Conservation (phyloP, 352 stramenopile species). For the Nannochloropsis limnetica region DNA sequence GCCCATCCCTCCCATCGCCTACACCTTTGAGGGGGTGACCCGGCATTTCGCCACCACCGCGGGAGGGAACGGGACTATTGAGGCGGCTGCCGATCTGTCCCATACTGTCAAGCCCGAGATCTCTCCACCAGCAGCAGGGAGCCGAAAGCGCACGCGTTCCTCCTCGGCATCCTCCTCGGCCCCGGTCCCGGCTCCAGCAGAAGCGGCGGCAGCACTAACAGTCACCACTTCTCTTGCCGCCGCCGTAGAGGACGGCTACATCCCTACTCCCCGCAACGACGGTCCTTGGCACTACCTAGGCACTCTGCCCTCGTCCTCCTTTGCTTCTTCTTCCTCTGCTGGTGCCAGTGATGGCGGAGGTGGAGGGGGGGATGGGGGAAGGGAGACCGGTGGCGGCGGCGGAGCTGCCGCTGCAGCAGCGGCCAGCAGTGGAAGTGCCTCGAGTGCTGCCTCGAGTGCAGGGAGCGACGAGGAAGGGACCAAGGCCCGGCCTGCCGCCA, state of each 20-base stretch:
- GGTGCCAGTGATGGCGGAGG: background rate
- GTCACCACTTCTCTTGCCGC: background rate
- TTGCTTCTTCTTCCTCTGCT: background rate
- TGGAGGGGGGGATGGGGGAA: background rate
- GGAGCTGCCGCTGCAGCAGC: background rate
- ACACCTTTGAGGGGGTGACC: background rate
- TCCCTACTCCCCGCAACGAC: constrained; percentile 12
- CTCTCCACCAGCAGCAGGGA: background rate
- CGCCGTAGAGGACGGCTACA: background rate
- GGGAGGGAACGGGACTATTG: background rate
- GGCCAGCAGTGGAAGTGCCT: background rate
- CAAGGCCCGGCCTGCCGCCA: constrained; percentile 5
- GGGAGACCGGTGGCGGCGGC: background rate
- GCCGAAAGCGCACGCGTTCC: background rate
- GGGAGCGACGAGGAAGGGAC: background rate
- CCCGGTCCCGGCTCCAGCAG: background rate
- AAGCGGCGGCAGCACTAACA: background rate
- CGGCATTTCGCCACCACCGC: background rate
- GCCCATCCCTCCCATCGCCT: background rate
- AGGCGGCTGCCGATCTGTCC: background rate
- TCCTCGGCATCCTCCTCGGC: background rate
- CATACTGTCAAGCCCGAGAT: background rate
- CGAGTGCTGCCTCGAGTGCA: background rate
- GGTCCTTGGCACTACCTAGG: constrained; percentile 17
- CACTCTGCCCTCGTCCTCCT: background rate